Conservation (phyloP, 768 basidiomycete species). For the Lyophyllum semitale region DNA sequence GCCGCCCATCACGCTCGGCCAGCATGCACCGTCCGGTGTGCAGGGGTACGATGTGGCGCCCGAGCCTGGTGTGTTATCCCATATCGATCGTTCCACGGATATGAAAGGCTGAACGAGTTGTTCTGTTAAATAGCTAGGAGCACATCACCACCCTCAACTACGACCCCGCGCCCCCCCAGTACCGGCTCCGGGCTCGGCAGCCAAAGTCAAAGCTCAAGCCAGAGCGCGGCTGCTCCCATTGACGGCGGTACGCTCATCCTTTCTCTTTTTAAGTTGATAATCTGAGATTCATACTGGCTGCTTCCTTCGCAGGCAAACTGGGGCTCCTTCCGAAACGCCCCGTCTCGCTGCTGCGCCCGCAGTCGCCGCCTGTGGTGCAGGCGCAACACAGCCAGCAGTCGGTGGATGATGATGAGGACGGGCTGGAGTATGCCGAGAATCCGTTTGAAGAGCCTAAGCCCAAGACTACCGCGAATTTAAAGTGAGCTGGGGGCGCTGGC, state of each 20-base stretch:
- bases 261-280: background rate
- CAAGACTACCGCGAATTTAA: conserved; percentile 6
- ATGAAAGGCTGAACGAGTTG: background rate
- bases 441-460: conserved; percentile 64
- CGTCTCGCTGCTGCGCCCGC: conserved; percentile 54
- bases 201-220: too few relatives aligned
- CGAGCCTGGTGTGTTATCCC: background rate
- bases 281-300: background rate
- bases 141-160: background rate
- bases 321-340: conserved; percentile 76
- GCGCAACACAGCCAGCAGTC: conserved; percentile 13
- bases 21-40: background rate
- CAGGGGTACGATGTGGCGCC: conserved; percentile 20
- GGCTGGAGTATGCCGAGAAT: conserved; percentile 74
- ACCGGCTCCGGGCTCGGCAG: conserved; percentile 2
- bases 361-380: conserved; percentile 21
- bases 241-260: conserved; percentile 28
- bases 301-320: conserved; percentile 49
- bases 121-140: background rate
- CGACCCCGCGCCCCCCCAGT: conserved; percentile 7
- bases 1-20: conserved; percentile 1
- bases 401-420: conserved; percentile 52
- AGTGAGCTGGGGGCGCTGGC: conserved; percentile 5
- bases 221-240: conserved; percentile 21
- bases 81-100: background rate